Evolutionary conservation across 2,329 filamentous ascomycete genomes (phyloP), one percentile per base, ranked within the genome.

Genomic region (Beauveria pseudobassiana): DNA sequence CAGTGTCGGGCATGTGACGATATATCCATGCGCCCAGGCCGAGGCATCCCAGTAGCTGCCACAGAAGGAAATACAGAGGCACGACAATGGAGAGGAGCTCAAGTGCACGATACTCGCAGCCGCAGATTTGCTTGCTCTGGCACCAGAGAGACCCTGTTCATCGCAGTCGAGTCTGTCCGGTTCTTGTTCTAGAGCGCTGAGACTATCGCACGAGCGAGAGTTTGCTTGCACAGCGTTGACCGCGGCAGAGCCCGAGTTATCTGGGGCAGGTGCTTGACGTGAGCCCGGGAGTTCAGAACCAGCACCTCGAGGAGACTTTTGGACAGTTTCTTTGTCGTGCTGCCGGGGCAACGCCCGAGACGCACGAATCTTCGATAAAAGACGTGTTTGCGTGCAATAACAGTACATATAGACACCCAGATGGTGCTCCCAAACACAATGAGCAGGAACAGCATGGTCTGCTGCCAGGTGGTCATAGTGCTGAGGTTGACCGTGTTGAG

Each of bases 401-500:
- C 80, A 3, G 88, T 87, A 65, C 82, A 84, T 40, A 83, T 82
- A 1, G 83, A 87, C 2, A 90, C 84, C 69, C 86, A 84, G n/a
- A 90, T 83, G 14, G 83, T 78, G 60, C 85, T 86, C 1, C 88
- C 88, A 7, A 88, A 70, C 51, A 90, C 76, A 64, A 90, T 87
- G 48, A 89, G 75, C 3, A 86, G 63, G 67, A 86, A 88, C 10
- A 91, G 76, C 45, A 88, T 73, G 30, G 83, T 74, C 70, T 91
- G 88, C 71, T 91, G 88, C 69, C 86, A 87, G 0, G 82, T 86
- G 45, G 85, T 89, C 67, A 90, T 69, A 30, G 78, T 75, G 61
- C 82, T 86, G 26, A 90, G 73, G 68, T 87, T 84, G 66, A 86
- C 81, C 1, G 87, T 88, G 67, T 89, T 90, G 62, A 90, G 75